These are phyloP conservation scores for Scleroderma citrinum DNA, from an alignment of 768 basidiomycete species.

Conservation along the genomic window DNA sequence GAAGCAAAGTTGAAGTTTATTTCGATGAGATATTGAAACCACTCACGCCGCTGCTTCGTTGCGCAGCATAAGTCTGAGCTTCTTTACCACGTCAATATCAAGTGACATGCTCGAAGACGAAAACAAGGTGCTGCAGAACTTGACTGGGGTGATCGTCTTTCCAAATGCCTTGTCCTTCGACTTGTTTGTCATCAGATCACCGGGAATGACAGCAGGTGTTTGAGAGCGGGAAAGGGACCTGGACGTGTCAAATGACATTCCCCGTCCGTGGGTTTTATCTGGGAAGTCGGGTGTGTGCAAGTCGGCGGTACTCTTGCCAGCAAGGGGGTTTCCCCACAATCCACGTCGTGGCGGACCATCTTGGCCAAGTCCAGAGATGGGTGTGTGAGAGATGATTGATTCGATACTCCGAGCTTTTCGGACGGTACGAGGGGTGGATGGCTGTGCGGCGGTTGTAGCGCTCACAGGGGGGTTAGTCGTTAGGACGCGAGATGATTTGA, in stretches of 20 bases:
- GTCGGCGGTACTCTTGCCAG: slow-evolving; percentile 27
- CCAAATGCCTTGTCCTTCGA: slow-evolving; percentile 48
- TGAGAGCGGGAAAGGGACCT: slow-evolving; percentile 51
- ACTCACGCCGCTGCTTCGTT: slow-evolving; percentile 85
- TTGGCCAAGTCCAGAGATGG: slow-evolving; percentile 33
- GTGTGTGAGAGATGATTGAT: slow-evolving; percentile 49
- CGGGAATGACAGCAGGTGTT: slow-evolving; percentile 37
- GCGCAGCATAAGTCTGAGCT: slow-evolving; percentile 76
- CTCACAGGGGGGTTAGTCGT: slow-evolving; percentile 32
- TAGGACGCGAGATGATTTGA: slow-evolving; percentile 75
- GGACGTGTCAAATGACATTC: slow-evolving; percentile 52
- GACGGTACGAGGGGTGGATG: slow-evolving; percentile 49
- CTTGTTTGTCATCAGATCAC: slow-evolving; percentile 31
- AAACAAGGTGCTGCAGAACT: slow-evolving; percentile 61
- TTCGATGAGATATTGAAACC: background rate
- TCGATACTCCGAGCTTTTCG: slow-evolving; percentile 72
- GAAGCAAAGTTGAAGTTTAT: slow-evolving; percentile 2
- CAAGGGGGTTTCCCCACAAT: slow-evolving; percentile 20
- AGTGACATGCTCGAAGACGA: slow-evolving; percentile 67
- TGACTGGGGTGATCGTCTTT: slow-evolving; percentile 57
- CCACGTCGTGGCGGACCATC: slow-evolving; percentile 27
- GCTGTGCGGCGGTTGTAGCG: slow-evolving; percentile 21
- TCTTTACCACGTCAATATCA: slow-evolving; percentile 84
- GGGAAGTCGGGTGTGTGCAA: slow-evolving; percentile 22
- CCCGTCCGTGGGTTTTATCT: slow-evolving; percentile 46